A percentile compares a stretch with the other conserved stretches of the same genome.
Conservation (phyloP, 1,139 yeast genomes). For the Scheffersomyces titani region DNA sequence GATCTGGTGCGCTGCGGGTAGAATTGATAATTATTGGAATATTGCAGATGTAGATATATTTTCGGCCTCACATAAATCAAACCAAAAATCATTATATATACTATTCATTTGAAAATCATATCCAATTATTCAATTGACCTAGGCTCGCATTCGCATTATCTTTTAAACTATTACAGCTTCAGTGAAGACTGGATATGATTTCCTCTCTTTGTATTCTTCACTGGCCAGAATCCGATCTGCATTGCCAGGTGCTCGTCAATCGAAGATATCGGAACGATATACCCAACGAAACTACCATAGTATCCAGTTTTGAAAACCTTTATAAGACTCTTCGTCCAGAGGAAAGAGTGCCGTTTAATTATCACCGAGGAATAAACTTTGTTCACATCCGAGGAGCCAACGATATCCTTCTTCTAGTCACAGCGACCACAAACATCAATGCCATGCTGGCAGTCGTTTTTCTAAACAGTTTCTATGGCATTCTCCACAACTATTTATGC, state of each 20-base stretch:
- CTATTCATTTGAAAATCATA: neutral
- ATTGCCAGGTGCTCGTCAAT: conserved; percentile 36
- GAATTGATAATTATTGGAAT: neutral
- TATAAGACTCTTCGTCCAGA: conserved; percentile 22
- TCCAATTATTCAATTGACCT: neutral
- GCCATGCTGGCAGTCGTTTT: conserved; percentile 46
- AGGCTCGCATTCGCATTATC: neutral
- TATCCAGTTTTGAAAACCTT: conserved; percentile 27
- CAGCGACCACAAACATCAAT: conserved; percentile 32
- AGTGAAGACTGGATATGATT: conserved; percentile 24
- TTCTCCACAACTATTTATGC: conserved; percentile 34
- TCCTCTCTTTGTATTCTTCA: conserved; percentile 40
- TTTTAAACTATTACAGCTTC: neutral
- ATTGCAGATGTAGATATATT: too few species aligned
- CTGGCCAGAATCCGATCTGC: conserved; percentile 31
- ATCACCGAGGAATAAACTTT: conserved; percentile 30
- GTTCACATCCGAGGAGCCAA: conserved; percentile 30
- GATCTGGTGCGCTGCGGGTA: neutral
- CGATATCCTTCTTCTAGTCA: conserved; percentile 34
- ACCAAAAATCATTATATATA: too few species aligned
- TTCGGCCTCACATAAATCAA: neutral
- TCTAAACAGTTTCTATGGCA: conserved; percentile 32
- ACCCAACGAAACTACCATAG: conserved; percentile 25
- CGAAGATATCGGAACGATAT: conserved; percentile 38
- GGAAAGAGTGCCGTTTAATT: conserved; percentile 33